These are phyloP conservation scores for Nectriaceae sp. DNA, from an alignment of 2,329 filamentous ascomycete genomes.

Conservation along the genomic window DNA sequence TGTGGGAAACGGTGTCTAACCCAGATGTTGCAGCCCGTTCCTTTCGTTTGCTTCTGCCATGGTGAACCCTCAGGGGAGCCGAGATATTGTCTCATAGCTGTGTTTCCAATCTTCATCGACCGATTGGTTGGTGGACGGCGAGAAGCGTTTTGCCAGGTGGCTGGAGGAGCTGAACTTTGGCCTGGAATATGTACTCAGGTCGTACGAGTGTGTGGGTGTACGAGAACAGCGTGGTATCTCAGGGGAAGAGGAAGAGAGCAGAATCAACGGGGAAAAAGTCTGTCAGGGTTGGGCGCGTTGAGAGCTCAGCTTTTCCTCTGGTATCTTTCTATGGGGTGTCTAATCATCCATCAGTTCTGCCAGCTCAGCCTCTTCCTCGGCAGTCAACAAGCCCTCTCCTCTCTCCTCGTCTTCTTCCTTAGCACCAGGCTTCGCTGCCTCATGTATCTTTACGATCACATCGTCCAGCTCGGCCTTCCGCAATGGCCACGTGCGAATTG, in stretches of 20 bases:
- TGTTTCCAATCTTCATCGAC: not conserved
- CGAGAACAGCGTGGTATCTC: not conserved
- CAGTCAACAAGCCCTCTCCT: constrained; percentile 64
- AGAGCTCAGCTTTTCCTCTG: not conserved
- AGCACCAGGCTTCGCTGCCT: constrained; percentile 52
- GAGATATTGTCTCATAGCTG: not conserved
- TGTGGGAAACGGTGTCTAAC: not conserved
- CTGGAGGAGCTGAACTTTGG: not conserved
- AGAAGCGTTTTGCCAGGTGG: not conserved
- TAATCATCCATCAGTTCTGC: constrained; percentile 84
- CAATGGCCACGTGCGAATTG: constrained; percentile 82
- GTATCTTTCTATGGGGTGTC: not conserved
- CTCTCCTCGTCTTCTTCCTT: constrained; percentile 46
- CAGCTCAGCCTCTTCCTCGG: constrained; percentile 89
- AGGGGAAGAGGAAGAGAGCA: too few relatives aligned
- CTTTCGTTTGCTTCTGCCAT: not conserved
- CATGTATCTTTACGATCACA: constrained; percentile 45
- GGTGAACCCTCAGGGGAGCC: not conserved
- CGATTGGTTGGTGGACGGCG: not conserved
- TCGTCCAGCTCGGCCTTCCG: constrained; percentile 58
- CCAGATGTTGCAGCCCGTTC: not conserved
- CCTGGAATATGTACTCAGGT: not conserved
- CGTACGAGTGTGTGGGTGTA: not conserved
- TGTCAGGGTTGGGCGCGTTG: not conserved
- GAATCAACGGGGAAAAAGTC: not conserved